phyloP scores from a whole-genome alignment of 306 rosid genomes.

The Quercus cerris region DNA sequence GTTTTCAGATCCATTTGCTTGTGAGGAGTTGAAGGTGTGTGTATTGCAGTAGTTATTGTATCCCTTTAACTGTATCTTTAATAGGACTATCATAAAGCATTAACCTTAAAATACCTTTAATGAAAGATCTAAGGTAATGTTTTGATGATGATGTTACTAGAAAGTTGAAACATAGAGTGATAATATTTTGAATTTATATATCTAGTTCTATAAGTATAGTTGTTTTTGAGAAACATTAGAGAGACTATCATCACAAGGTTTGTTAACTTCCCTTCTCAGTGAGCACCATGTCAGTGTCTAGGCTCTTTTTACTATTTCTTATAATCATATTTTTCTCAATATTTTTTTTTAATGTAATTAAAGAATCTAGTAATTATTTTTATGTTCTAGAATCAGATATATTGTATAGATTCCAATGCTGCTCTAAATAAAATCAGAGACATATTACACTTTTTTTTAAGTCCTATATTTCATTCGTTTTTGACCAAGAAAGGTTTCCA shows the following conservation, averaged over 20 bases:
- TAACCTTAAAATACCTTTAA: background rate
- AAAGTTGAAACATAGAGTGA: background rate
- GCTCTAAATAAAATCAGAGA: background rate
- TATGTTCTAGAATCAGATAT: background rate
- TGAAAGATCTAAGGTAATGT: background rate
- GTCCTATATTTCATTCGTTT: background rate
- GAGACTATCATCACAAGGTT: too few species aligned
- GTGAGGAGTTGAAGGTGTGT: slow-evolving; percentile 22
- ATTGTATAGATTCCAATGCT: background rate
- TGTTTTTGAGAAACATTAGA: too few species aligned
- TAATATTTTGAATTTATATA: too few species aligned
- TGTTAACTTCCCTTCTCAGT: background rate
- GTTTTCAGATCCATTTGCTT: slow-evolving; percentile 4
- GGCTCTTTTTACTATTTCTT: too few species aligned
- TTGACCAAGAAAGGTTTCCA: background rate
- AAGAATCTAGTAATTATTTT: background rate
- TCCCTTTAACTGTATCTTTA: background rate
- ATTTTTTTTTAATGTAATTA: too few species aligned
- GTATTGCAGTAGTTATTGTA: background rate
- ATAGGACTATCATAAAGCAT: background rate
- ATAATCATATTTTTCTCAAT: too few species aligned
- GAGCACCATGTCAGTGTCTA: background rate
- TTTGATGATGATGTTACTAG: background rate
- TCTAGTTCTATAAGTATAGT: too few species aligned
- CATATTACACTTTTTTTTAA: background rate